phyloP scores from a whole-genome alignment of 768 basidiomycete species.

The Rubroboletus pulcherrimus region DNA sequence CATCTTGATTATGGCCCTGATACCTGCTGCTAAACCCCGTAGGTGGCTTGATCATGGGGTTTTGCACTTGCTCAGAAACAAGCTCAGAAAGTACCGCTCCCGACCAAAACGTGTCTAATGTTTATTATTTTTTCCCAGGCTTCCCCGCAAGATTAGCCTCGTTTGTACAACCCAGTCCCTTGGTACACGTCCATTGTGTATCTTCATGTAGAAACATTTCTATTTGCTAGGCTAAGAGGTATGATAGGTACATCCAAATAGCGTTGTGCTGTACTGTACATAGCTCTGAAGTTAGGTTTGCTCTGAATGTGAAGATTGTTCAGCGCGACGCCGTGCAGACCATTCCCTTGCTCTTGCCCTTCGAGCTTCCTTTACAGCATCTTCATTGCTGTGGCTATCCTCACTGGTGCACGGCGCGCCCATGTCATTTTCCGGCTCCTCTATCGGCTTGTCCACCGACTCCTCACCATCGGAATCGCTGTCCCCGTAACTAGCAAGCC shows the following conservation, averaged over 20 bases:
- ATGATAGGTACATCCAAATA: background rate
- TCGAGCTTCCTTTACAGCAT: slow-evolving; percentile 41
- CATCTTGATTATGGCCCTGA: background rate
- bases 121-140: slow-evolving; percentile 1
- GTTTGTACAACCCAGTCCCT: too few species aligned
- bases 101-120: background rate
- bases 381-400: slow-evolving; percentile 1
- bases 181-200: background rate
- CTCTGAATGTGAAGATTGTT: slow-evolving; percentile 9
- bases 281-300: background rate
- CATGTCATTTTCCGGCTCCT: background rate
- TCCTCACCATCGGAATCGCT: slow-evolving; percentile 43
- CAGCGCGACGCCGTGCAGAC: slow-evolving; percentile 47
- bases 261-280: background rate
- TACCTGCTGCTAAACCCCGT: background rate
- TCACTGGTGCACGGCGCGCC: background rate
- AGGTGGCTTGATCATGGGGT: background rate
- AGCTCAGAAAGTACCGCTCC: too few species aligned
- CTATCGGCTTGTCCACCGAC: slow-evolving; percentile 24
- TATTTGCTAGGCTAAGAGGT: too few species aligned
- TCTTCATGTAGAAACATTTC: background rate
- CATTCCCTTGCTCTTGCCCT: slow-evolving; percentile 56
- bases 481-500: slow-evolving; percentile 57
- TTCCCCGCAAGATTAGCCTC: background rate
- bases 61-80: background rate